These are phyloP conservation scores for Petrea volubilis DNA, from an alignment of 257 asterid species.

Conservation along the genomic window DNA sequence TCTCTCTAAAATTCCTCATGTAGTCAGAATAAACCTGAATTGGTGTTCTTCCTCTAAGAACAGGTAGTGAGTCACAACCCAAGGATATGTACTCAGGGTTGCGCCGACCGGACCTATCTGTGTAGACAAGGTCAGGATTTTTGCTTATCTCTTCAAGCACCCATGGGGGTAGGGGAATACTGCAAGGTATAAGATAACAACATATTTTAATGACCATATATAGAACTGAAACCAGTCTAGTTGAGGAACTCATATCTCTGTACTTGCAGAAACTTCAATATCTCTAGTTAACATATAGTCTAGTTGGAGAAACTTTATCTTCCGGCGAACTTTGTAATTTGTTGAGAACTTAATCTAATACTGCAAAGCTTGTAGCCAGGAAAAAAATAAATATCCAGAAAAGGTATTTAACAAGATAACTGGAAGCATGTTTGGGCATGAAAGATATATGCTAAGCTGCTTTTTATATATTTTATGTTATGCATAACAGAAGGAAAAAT, in stretches of 20 bases:
- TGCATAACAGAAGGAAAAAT: background rate
- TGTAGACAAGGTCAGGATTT: slow-evolving; percentile 84
- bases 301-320: background rate
- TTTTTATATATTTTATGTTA: background rate
- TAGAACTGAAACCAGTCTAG: background rate
- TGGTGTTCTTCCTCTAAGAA: slow-evolving; percentile 91
- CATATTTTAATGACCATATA: too few relatives aligned
- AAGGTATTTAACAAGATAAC: background rate
- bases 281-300: background rate
- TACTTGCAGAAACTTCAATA: background rate
- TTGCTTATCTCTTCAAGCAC: slow-evolving; percentile 92
- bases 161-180: slow-evolving; percentile 96
- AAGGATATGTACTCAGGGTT: slow-evolving; percentile 89
- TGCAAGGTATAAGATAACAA: slow-evolving; percentile 42
- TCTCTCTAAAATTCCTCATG: slow-evolving; percentile 79
- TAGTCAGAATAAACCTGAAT: slow-evolving; percentile 85
- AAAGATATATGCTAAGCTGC: background rate
- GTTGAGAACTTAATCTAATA: background rate
- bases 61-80: slow-evolving; percentile 82
- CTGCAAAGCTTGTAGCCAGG: background rate
- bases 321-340: background rate
- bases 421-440: background rate
- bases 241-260: background rate
- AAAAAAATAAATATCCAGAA: background rate
- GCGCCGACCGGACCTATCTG: slow-evolving; percentile 82